Evolutionary conservation across 495 filamentous ascomycete species (phyloP), one percentile per base, ranked within the genome.

Genomic region (Rhizodiscina lignyota): DNA sequence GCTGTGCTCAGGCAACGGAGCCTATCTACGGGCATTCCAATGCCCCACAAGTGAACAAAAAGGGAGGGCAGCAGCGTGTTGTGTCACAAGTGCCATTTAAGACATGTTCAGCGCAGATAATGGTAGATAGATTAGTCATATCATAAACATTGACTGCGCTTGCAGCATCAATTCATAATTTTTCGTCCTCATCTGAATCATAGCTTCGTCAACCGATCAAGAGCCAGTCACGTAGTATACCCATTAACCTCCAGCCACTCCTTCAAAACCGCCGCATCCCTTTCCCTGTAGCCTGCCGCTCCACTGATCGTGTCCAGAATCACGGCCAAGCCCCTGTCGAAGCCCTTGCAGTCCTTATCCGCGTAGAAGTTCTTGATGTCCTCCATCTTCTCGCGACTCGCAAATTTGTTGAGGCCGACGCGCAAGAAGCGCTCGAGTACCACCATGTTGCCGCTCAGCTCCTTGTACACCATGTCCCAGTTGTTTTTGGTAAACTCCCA

Each of bases 381-480:
- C 38, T 68, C 60, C 39, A 76, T 67, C n/a, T 72, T 64, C 45
- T 67, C 64, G 17, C 63, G 56, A 44, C 77, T 74, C 1, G 77
- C 66, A 52, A 93, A 94, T 50, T 79, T 80, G 32, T 68, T 66
- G 40, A 97, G 62, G 16, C 71, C 72, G 44, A 76, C 63, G 42
- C 78, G 74, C 43, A 97, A 51, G 56, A 92, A 89, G 16, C 85
- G 73, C 57, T 94, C 86, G 34, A 93, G 61, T 18, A 94, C 72
- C 20, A 94, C 77, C 40, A 81, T 76, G 57, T 91, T 94, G 1
- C 68, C 63, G 40, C 78, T 72, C 32, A 94, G 63, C 46, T 73
- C 76, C 33, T 63, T 57, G 23, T 69, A 62, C 13, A 93, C 64
- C 6, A 62, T 16, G 18, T 52, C 59, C 80, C 86, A 97, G 57